Evolutionary conservation across 257 asterid species (phyloP), one percentile per base, ranked within the genome.

Genomic region (Galeopsis tetrahit): DNA sequence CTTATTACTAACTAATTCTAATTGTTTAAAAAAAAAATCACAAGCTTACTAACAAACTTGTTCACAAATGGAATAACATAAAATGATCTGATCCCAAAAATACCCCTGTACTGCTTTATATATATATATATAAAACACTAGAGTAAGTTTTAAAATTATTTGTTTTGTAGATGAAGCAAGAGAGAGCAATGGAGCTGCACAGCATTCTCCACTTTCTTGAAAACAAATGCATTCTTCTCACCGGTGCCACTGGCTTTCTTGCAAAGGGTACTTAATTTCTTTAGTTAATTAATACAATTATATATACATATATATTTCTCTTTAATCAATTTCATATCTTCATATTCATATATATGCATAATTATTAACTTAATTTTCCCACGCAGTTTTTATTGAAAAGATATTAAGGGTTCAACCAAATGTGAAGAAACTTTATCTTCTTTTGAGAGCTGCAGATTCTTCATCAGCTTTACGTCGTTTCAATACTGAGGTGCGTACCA

Each of bases 331-430:
- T 58, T n/a, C 68, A 14, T 36, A 32, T 46, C 39, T 21, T 46
- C 40, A 43, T 44, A 2, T 32, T 21, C 40, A 11, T 46, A 46
- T 44, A 40, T 40, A 40, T 35, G 7, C 6, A 39, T 9, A 63
- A 5, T 4, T 56, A 2, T 4, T 9, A 8, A 55, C 7, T 31
- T 0, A 31, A 7, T 40, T 34, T 56, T 28, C 53, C 2, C 10
- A 1, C 17, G 85, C 72, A 87, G 93, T 85, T 51, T 79, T 85
- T 10, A 58, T 80, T 14, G 93, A 87, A 79, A 87, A 87, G 78
- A 85, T 87, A 49, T 43, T 87, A 34, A 85, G 93, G 74, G 93
- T 87, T 17, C 90, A 87, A 77, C 93, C 94, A 59, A 79, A 86
- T 4, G 83, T 84, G 80, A 79, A 84, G 82, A 86, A 77, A 77